Base-by-base conservation (phyloP, 306 rosid genomes). In the Amphicarpaea edgeworthii region DNA sequence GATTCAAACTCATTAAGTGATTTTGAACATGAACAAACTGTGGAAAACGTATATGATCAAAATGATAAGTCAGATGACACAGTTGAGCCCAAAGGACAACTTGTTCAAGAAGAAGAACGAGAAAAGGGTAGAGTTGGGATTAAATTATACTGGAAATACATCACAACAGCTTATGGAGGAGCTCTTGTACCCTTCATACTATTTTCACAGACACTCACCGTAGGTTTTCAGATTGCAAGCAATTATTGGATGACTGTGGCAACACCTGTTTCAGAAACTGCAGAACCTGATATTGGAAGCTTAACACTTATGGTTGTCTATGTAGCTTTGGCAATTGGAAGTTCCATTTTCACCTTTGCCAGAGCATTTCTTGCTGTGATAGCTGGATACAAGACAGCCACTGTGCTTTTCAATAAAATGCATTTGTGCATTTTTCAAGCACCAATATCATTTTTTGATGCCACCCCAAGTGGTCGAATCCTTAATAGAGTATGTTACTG, bases 221-320 rank as follows among this genome's bases (percentile, higher is more conserved):
- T 87, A 42, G 17, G 32, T 76, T 76, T 89, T 60, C 88, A 88
- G 77, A 84, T 93, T 53, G 90, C 85, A 40, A 89, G 97, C 86
- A 93, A 88, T 82, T 93, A 88, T 70, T 93, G 98, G 98, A 93
- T 91, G 90, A 88, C 97, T 53, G 85, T 86, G 92, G 96, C 88
- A 57, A 83, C 87, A 83, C 97, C 97, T 38, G 84, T 78, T 49
- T 90, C 96, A 5, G 70, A 65, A 65, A 93, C 85, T 4, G 43
- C 23, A 10, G 83, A 89, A 21, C 77, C 90, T 41, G 42, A 75
- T 54, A 81, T 87, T 68, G 81, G 60, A 53, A 78, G 67, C 67
- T 73, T 83, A 65, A 85, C 57, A 43, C 95, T 91, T 21, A 73
- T 91, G 58, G 50, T 71, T 17, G 88, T 93, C 71, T 93, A 84